phyloP scores from a whole-genome alignment of 2,329 filamentous ascomycete species.

The Tympanopsis confertula region DNA sequence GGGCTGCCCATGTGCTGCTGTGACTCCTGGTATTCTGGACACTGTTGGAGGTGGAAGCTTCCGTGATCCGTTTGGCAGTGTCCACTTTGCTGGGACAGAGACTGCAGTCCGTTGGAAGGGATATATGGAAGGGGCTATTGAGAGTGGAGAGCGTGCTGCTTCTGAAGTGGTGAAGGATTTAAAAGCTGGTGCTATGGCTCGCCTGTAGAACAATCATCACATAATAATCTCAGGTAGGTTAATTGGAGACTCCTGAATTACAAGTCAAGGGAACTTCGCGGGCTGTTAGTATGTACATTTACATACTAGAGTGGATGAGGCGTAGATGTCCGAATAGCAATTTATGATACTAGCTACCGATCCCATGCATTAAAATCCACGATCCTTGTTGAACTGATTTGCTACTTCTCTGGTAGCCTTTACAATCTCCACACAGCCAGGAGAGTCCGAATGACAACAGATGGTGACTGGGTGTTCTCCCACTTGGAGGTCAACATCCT shows the following conservation, averaged over 20 bases:
- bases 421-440: conserved; percentile 29
- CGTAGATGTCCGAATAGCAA: no score
- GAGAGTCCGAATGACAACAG: conserved; percentile 33
- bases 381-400: conserved; percentile 26
- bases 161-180: conserved; percentile 1
- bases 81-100: conserved; percentile 18
- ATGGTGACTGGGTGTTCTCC: conserved; percentile 27
- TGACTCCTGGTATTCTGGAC: conserved; percentile 5
- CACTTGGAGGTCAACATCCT: conserved; percentile 21
- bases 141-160: conserved; percentile 9
- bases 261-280: no score
- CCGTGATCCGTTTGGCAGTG: conserved; percentile 11
- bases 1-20: conserved; percentile 6
- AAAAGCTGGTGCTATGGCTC: conserved; percentile 1
- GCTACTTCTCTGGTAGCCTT: conserved; percentile 22
- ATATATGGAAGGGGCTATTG: conserved; percentile 20
- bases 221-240: no score
- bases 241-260: no score
- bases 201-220: no score
- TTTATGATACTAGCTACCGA: no score
- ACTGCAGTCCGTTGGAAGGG: conserved; percentile 20
- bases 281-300: no score
- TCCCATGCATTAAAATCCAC: no score
- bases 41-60: conserved; percentile 11
- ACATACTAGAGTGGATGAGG: no score